Evolutionary conservation across 2,329 filamentous ascomycete genomes (phyloP).

Genomic region (Sporothrix dimorphospora): DNA sequence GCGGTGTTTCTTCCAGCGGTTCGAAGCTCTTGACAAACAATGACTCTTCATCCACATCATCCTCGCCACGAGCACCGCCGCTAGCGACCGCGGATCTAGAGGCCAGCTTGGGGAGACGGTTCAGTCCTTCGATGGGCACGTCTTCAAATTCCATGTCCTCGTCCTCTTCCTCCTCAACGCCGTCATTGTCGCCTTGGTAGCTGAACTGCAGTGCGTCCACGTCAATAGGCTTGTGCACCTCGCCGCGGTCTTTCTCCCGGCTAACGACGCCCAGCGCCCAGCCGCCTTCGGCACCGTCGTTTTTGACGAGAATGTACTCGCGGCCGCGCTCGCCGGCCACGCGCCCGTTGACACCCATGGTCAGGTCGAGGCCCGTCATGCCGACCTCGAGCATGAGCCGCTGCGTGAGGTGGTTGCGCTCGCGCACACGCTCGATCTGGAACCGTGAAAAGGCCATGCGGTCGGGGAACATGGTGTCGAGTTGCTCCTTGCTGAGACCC

Average conservation of each 20-base stretch:
- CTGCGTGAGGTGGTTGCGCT: conserved; percentile 93
- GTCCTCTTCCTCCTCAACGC: conserved; percentile 67
- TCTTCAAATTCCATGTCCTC: conserved; percentile 83
- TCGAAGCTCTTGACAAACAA: conserved; percentile 55
- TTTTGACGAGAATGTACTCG: conserved; percentile 96
- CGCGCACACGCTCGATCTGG: conserved; percentile 90
- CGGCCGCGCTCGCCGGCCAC: conserved; percentile 84
- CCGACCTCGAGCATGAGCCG: conserved; percentile 92
- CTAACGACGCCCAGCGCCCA: conserved; percentile 95
- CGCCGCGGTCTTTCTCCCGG: conserved; percentile 76
- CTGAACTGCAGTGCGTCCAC: conserved; percentile 70
- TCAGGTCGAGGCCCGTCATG: conserved; percentile 77
- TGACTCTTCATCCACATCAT: conserved; percentile 54
- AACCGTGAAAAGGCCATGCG: conserved; percentile 96
- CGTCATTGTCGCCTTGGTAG: conserved; percentile 58
- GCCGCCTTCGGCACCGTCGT: conserved; percentile 90
- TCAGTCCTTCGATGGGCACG: conserved; percentile 86
- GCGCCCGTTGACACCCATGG: conserved; percentile 69
- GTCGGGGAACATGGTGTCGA: conserved; percentile 96
- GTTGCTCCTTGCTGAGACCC: conserved; percentile 94
- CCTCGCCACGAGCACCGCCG: conserved; percentile 7
- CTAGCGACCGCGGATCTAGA: conserved; percentile 37
- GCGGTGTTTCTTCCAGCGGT: conserved; percentile 39
- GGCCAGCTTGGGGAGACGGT: conserved; percentile 70
- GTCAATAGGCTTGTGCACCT: conserved; percentile 87